Evolutionary conservation across 345 rosid genomes (phyloP), one percentile per base, ranked within the genome.

Genomic region (Eutrema yunnanense): DNA sequence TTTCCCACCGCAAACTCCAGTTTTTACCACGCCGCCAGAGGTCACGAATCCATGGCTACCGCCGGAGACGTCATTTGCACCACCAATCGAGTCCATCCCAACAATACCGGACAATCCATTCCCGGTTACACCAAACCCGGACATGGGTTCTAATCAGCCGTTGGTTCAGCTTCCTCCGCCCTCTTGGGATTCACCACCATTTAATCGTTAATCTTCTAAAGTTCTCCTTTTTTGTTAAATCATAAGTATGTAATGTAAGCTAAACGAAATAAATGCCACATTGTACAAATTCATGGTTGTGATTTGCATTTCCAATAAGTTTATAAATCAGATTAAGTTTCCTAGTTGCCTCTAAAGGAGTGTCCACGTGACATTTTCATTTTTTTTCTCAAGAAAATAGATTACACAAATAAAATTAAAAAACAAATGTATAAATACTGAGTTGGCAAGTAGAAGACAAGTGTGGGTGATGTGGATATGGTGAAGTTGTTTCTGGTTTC

Each of bases 391-490:
- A 30, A 33, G 26, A 37, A 33, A 47, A 38, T 11, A 10, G 16
- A 69, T 41, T 33, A 6, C 5, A 10, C 3, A 34, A 16, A 2
- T 3, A 2, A 4, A 5, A 6, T 0, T 19, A 19, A 19, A 19
- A 19, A 19, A 1, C 26, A 60, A 33, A n/a, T 14, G 34, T 3
- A 19, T 19, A 67, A 40, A 47, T 38, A 6, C 2, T 38, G 58
- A 54, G 44, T 47, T 46, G 57, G 63, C 43, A 57, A 58, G 58
- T 38, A 36, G 9, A 65, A 60, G 63, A 75, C 55, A 44, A 64
- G 41, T 37, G 63, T 36, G 48, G 14, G 71, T 78, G 81, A 75
- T 70, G 82, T 61, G 76, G 90, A 93, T 93, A 86, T 76, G 81
- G 74, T 66, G 50, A 85, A 80, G 38, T 69, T 43, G 78, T 33